phyloP scores from a whole-genome alignment of 2,329 filamentous ascomycete species.

The Ascochyta lentis region DNA sequence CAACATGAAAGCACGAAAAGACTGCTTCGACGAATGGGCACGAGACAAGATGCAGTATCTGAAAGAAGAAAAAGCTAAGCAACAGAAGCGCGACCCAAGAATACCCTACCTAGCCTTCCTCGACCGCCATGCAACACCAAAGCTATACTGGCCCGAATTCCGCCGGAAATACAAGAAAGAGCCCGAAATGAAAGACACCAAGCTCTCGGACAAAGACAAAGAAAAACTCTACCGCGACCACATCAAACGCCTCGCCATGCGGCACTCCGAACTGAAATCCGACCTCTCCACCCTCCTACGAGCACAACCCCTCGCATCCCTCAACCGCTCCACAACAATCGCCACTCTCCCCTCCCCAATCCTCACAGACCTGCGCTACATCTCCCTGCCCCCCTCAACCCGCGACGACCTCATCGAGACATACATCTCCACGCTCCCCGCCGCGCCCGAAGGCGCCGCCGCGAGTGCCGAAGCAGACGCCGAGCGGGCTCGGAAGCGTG shows the following conservation, averaged over 20 bases:
- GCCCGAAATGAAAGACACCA: conserved; percentile 75
- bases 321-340: conserved; percentile 66
- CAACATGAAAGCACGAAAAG: conserved; percentile 81
- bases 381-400: conserved; percentile 66
- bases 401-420: conserved; percentile 71
- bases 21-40: conserved; percentile 85
- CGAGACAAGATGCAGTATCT: conserved; percentile 75
- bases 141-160: conserved; percentile 98
- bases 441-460: conserved; percentile 58
- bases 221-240: conserved; percentile 83
- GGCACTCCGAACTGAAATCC: conserved; percentile 69
- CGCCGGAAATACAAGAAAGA: conserved; percentile 89
- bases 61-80: conserved; percentile 73
- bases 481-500: conserved; percentile 49
- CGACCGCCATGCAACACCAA: conserved; percentile 81
- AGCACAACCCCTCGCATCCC: conserved; percentile 61
- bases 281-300: conserved; percentile 73
- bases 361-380: conserved; percentile 71
- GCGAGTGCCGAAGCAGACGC: conserved; percentile 60
- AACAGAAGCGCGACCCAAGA: conserved; percentile 81
- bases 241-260: conserved; percentile 68
- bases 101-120: conserved; percentile 85
- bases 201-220: conserved; percentile 68
- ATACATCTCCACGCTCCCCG: conserved; percentile 69
- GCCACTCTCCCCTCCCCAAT: conserved; percentile 67